These are phyloP conservation scores for Metarhizium brunneum DNA, from an alignment of 2,329 filamentous ascomycete genomes.

Conservation along the genomic window DNA sequence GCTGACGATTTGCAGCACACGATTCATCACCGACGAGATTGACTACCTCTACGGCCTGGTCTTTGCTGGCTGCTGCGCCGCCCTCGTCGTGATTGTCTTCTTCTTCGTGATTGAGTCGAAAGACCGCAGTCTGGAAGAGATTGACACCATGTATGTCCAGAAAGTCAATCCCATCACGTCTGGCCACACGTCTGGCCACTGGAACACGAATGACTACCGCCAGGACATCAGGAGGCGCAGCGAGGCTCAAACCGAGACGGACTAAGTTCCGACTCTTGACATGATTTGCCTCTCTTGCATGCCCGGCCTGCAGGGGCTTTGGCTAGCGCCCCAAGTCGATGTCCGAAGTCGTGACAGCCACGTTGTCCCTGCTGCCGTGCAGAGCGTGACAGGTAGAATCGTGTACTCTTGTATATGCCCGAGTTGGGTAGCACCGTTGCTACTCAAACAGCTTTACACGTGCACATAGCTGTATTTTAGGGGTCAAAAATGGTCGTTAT, in stretches of 20 bases:
- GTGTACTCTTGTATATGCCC: background rate
- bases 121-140: conserved; percentile 63
- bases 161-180: conserved; percentile 41
- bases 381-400: background rate
- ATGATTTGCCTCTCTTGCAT: too few species aligned
- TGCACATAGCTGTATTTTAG: background rate
- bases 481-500: too few species aligned
- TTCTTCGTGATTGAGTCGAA: conserved; percentile 69
- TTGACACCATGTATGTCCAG: conserved; percentile 64
- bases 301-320: too few species aligned
- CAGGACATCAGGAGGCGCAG: conserved; percentile 3
- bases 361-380: background rate
- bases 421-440: background rate
- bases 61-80: conserved; percentile 58
- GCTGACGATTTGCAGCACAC: conserved; percentile 37
- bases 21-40: conserved; percentile 63
- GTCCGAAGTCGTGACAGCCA: too few species aligned
- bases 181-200: conserved; percentile 11
- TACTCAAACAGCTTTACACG: too few species aligned
- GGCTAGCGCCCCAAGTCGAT: too few species aligned
- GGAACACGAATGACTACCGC: conserved; percentile 10
- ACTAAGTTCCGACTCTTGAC: background rate
- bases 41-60: conserved; percentile 63
- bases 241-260: background rate
- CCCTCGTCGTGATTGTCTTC: conserved; percentile 56